phyloP scores from a whole-genome alignment of 352 stramenopile genomes.

The Aphanomyces cochlioides region DNA sequence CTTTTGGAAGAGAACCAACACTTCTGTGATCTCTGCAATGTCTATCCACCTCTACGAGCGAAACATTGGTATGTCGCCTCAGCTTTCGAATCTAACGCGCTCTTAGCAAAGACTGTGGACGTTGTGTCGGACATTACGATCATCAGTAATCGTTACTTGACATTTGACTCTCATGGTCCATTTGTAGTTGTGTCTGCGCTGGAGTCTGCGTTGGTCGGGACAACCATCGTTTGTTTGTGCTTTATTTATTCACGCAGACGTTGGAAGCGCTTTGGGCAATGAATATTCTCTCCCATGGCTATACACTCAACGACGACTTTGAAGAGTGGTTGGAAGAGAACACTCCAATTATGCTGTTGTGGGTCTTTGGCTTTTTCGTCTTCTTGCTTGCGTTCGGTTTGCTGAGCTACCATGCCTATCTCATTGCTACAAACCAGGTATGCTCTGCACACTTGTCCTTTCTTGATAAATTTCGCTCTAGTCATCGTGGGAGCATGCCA shows the following conservation, averaged over 20 bases:
- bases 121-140: conserved; percentile 72
- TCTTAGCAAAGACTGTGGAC: conserved; percentile 63
- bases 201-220: conserved; percentile 66
- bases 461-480: conserved; percentile 7
- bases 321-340: conserved; percentile 76
- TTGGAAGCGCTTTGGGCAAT: conserved; percentile 51
- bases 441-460: neutral
- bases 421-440: conserved; percentile 68
- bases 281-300: conserved; percentile 46
- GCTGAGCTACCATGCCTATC: conserved; percentile 61
- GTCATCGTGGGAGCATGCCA: conserved; percentile 76
- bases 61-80: conserved; percentile 58
- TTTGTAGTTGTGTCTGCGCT: conserved; percentile 64
- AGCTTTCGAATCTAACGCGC: neutral
- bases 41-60: conserved; percentile 57
- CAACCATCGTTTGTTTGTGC: conserved; percentile 63
- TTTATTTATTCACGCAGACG: conserved; percentile 60
- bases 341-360: conserved; percentile 58
- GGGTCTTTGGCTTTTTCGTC: conserved; percentile 53
- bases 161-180: neutral
- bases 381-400: conserved; percentile 58
- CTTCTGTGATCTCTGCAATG: conserved; percentile 56
- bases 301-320: conserved; percentile 49
- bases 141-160: conserved; percentile 52
- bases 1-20: conserved; percentile 37